These are phyloP conservation scores for Prinsepia uniflora DNA, from an alignment of 306 rosid species.

Conservation along the genomic window DNA sequence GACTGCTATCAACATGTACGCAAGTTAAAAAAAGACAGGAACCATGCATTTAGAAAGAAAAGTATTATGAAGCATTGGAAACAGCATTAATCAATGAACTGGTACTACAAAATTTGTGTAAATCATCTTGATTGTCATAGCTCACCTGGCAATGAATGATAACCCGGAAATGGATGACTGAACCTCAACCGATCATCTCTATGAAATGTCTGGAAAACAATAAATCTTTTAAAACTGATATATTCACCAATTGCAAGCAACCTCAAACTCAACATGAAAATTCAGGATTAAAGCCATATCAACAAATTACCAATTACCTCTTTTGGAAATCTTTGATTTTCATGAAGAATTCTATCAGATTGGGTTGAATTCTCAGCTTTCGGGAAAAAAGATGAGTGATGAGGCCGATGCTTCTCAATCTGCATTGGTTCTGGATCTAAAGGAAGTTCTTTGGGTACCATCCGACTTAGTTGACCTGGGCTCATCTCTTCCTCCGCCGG, in stretches of 20 bases:
- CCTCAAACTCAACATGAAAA: constrained; percentile 12
- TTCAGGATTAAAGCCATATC: constrained; percentile 22
- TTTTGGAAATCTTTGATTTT: constrained; percentile 65
- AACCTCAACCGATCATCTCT: constrained; percentile 83
- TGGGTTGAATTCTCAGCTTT: constrained; percentile 65
- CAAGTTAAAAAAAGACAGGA: background rate
- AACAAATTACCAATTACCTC: constrained; percentile 52
- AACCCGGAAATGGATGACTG: constrained; percentile 51
- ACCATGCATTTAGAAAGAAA: background rate
- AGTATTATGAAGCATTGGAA: background rate
- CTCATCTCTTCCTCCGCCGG: constrained; percentile 88
- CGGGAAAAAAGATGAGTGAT: constrained; percentile 63
- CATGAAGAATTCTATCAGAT: constrained; percentile 70
- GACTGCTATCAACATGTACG: background rate
- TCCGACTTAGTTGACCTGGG: constrained; percentile 56
- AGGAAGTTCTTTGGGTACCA: constrained; percentile 65
- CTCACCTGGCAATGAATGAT: constrained; percentile 73
- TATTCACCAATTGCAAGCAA: constrained; percentile 20
- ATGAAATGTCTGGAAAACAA: constrained; percentile 63
- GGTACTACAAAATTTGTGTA: background rate
- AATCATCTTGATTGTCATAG: constrained; percentile 19
- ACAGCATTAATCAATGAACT: background rate
- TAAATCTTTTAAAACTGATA: constrained; percentile 12
- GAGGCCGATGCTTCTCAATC: constrained; percentile 70
- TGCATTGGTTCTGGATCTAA: constrained; percentile 64